phyloP scores from a whole-genome alignment of 805 yeast genomes.

The Monosporozyma unispora region DNA sequence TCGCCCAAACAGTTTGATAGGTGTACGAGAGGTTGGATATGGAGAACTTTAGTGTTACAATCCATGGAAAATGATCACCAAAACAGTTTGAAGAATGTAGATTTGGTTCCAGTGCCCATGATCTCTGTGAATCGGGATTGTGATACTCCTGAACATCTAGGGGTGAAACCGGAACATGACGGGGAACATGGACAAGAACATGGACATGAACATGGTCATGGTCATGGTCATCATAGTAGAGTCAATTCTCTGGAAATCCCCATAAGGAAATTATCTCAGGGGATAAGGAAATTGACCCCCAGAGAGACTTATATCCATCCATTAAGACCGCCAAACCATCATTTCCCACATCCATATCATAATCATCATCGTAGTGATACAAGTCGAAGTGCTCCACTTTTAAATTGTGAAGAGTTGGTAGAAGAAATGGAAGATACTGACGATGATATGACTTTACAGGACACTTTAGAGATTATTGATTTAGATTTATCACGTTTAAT shows the following conservation, averaged over 20 bases:
- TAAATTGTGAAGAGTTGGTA: not conserved
- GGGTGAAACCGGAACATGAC: not conserved
- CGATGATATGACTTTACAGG: slow-evolving; percentile 11
- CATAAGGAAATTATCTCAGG: slow-evolving; percentile 3
- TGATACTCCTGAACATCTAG: not conserved
- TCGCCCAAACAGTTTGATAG: slow-evolving; percentile 2
- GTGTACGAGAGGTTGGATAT: slow-evolving; percentile 23
- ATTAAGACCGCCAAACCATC: slow-evolving; percentile 1
- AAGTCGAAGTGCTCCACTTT: not conserved
- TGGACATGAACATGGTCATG: too few relatives aligned
- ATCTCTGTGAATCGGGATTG: not conserved
- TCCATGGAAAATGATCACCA: slow-evolving; percentile 5
- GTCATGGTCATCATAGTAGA: not conserved
- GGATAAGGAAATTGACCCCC: slow-evolving; percentile 23
- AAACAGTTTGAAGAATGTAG: slow-evolving; percentile 2
- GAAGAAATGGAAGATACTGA: not conserved
- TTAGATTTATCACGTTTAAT: slow-evolving; percentile 24
- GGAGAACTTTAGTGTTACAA: slow-evolving; percentile 23
- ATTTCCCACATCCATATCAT: not conserved
- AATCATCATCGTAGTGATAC: not conserved
- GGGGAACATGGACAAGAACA: too few relatives aligned
- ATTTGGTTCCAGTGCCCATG: slow-evolving; percentile 12
- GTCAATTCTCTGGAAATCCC: not conserved
- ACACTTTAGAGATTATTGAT: slow-evolving; percentile 23
- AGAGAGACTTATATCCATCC: slow-evolving; percentile 9